Evolutionary conservation across 2,329 filamentous ascomycete species (phyloP).

Genomic region (Harringtonia lauricola): DNA sequence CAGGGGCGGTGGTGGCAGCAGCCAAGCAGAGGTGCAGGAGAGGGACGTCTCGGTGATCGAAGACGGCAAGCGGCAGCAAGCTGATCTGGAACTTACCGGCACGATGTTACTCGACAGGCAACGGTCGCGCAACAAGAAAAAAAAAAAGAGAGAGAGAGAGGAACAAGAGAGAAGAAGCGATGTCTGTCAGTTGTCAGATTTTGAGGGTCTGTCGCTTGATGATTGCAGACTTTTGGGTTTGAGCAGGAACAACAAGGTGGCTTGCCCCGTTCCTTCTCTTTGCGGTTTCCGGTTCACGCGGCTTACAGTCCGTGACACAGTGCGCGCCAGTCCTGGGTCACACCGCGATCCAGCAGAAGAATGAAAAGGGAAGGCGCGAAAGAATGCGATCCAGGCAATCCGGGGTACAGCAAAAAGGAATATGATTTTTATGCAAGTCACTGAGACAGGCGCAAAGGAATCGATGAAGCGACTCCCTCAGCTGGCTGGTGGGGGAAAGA

Average conservation of each 20-base stretch:
- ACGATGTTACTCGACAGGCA: background rate
- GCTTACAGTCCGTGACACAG: constrained; percentile 3
- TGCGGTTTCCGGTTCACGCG: too few species aligned
- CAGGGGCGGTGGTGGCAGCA: background rate
- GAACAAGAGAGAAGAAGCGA: background rate
- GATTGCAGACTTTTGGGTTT: too few species aligned
- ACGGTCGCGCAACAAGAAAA: background rate
- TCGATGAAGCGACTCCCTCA: too few species aligned
- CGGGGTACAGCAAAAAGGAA: background rate
- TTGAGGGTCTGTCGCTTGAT: background rate
- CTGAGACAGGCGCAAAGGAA: too few species aligned
- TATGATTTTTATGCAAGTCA: background rate
- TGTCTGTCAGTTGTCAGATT: background rate
- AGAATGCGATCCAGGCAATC: background rate
- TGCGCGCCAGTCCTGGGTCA: background rate
- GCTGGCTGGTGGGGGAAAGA: too few species aligned
- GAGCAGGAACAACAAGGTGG: too few species aligned
- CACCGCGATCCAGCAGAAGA: background rate
- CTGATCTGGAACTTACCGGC: background rate
- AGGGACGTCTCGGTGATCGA: constrained; percentile 1
- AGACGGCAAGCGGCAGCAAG: background rate
- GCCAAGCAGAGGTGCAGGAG: background rate
- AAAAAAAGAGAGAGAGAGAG: background rate
- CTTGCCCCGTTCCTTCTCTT: too few species aligned
- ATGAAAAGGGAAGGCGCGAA: too few species aligned